phyloP scores from a whole-genome alignment of 768 basidiomycete species.

The Cystofilobasidium bisporidii region DNA sequence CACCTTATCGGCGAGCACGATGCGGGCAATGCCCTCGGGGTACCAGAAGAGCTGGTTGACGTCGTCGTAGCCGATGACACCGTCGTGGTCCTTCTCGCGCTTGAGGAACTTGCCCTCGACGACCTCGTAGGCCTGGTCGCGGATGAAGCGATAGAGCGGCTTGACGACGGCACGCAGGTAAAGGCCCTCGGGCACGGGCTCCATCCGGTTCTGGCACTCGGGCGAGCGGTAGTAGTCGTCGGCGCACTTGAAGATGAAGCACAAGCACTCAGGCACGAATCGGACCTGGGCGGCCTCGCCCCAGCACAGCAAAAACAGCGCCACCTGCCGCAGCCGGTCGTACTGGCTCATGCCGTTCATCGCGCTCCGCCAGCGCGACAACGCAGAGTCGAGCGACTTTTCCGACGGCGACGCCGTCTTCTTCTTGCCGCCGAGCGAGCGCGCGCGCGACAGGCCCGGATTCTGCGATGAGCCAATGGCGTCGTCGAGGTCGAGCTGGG shows the following conservation, averaged over 20 bases:
- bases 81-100: slow-evolving; percentile 82
- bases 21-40: slow-evolving; percentile 91
- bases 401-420: slow-evolving; percentile 47
- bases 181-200: slow-evolving; percentile 89
- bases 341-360: slow-evolving; percentile 99
- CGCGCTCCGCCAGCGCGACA: slow-evolving; percentile 88
- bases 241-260: slow-evolving; percentile 99
- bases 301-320: slow-evolving; percentile 91
- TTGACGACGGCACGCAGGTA: slow-evolving; percentile 84
- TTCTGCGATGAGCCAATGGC: slow-evolving; percentile 87
- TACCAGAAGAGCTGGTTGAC: slow-evolving; percentile 99
- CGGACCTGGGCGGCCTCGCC: slow-evolving; percentile 96
- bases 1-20: slow-evolving; percentile 80
- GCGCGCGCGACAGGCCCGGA: slow-evolving; percentile 75
- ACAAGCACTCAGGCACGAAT: slow-evolving; percentile 90
- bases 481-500: slow-evolving; percentile 96
- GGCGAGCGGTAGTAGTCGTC: slow-evolving; percentile 98
- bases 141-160: slow-evolving; percentile 88
- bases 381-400: slow-evolving; percentile 76
- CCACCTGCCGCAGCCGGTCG: slow-evolving; percentile 90
- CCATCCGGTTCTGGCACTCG: slow-evolving; percentile 88
- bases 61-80: slow-evolving; percentile 97
- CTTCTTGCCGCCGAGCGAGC: slow-evolving; percentile 50
- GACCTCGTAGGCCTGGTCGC: slow-evolving; percentile 96
- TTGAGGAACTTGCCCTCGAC: slow-evolving; percentile 89